Evolutionary conservation across 768 basidiomycete genomes (phyloP), one percentile per base, ranked within the genome.

Genomic region (Bullera alba): DNA sequence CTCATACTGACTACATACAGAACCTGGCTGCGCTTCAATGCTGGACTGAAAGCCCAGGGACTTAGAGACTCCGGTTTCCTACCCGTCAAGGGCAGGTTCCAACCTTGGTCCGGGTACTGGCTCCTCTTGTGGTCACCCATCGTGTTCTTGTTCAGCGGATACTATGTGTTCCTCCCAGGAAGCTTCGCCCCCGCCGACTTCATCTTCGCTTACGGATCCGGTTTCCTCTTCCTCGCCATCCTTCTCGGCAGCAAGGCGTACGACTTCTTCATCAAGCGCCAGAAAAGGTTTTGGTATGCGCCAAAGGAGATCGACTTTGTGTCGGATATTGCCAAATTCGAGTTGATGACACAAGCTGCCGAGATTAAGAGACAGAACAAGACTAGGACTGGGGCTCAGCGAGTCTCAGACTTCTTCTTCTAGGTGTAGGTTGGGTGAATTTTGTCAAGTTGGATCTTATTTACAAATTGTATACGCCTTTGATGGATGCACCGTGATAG

Each of bases 141-240:
- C 54, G 32, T 22, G 16, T 22, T 25, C 16, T 2, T 26, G 14
- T 14, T 15, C 29, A 58, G 58, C 30, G 58, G 58, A 7, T 60
- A 56, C 38, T 56, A 47, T 39, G 46, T 60, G 35, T 56, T 60
- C 50, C 46, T 50, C 17, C 54, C 58, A 4, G 50, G 39, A 10
- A 15, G 46, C 0, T 60, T 53, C 35, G 43, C 42, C 27, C 48
- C 48, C n/a, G 26, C 51, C 36, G 51, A 53, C 39, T 60, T 60
- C 41, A 36, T 60, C 26, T 60, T 60, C 39, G 50, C 53, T 25
- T 59, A 59, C 46, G 53, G 53, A 10, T 46, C 45, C 26, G 51
- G 43, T n/a, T 60, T 60, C 51, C 41, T 60, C 44, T 60, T 56
- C 48, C 23, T 49, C 15, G 50, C 47, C 48, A 55, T 56, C 43